Conservation (phyloP, 768 basidiomycete genomes). For the Gyrodon lividus region DNA sequence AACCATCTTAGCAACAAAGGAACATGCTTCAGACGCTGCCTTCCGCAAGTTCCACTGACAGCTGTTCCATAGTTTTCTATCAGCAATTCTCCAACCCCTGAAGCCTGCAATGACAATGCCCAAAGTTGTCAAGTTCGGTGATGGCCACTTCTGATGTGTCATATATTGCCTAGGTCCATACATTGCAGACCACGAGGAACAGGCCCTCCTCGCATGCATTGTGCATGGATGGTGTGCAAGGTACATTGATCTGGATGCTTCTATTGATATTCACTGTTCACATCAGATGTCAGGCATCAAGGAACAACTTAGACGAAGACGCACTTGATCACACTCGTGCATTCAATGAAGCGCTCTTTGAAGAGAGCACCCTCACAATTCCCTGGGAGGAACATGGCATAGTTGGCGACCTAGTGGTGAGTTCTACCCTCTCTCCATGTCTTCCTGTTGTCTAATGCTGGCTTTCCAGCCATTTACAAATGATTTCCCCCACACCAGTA, state of each 20-base stretch:
- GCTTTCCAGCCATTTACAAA: slow-evolving; percentile 31
- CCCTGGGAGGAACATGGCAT: slow-evolving; percentile 19
- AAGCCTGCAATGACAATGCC: slow-evolving; percentile 28
- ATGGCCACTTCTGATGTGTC: slow-evolving; percentile 30
- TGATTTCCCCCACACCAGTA: slow-evolving; percentile 32
- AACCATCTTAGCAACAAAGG: slow-evolving; percentile 5
- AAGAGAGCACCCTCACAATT: background rate
- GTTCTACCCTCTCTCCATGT: background rate
- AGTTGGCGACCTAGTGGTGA: slow-evolving; percentile 6
- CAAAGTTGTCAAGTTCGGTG: slow-evolving; percentile 23
- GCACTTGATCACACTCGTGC: slow-evolving; percentile 11
- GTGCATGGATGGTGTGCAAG: slow-evolving; percentile 37
- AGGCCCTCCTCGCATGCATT: slow-evolving; percentile 32
- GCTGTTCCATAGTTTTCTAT: slow-evolving; percentile 32
- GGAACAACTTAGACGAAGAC: slow-evolving; percentile 23
- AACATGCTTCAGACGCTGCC: slow-evolving; percentile 9
- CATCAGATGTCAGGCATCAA: slow-evolving; percentile 23
- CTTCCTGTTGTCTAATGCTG: background rate
- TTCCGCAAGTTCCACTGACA: slow-evolving; percentile 32
- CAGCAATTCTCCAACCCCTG: slow-evolving; percentile 24
- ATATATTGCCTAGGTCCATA: slow-evolving; percentile 38
- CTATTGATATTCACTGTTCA: background rate
- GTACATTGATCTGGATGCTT: slow-evolving; percentile 16
- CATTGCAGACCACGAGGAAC: slow-evolving; percentile 43
- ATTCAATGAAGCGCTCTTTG: slow-evolving; percentile 20